Conservation (phyloP, 768 basidiomycete genomes). For the Rhizopogon vesiculosus region DNA sequence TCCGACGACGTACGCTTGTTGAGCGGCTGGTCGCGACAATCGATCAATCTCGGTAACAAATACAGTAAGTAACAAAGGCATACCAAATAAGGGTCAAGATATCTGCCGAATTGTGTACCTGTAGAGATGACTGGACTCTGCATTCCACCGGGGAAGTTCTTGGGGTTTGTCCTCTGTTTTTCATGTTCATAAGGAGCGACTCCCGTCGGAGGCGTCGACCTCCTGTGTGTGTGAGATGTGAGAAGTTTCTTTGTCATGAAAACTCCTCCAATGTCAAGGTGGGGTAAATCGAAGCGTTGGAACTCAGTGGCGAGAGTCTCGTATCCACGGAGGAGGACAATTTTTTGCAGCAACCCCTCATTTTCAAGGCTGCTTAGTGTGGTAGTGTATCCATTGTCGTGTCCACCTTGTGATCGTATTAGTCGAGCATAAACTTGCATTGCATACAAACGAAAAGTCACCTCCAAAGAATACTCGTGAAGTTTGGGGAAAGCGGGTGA, state of each 20-base stretch:
- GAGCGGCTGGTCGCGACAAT: slow-evolving; percentile 18
- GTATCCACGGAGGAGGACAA: slow-evolving; percentile 36
- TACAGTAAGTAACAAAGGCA: background rate
- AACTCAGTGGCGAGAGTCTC: slow-evolving; percentile 31
- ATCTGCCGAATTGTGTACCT: background rate
- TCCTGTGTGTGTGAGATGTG: background rate
- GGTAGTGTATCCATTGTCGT: slow-evolving; percentile 39
- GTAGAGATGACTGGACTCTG: background rate
- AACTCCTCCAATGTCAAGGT: slow-evolving; percentile 29
- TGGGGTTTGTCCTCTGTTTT: slow-evolving; percentile 9
- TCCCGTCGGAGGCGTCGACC: background rate
- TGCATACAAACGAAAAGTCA: background rate
- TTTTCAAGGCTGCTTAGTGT: slow-evolving; percentile 33
- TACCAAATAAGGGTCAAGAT: slow-evolving; percentile 6
- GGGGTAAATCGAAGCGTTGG: slow-evolving; percentile 23
- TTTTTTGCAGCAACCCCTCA: slow-evolving; percentile 32
- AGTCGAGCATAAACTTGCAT: background rate
- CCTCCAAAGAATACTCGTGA: slow-evolving; percentile 37
- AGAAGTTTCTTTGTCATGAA: slow-evolving; percentile 30
- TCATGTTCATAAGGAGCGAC: slow-evolving; percentile 20
- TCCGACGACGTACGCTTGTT: slow-evolving; percentile 22
- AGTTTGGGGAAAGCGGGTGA: slow-evolving; percentile 43
- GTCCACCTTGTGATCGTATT: slow-evolving; percentile 18
- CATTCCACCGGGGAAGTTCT: background rate
- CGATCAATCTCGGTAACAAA: background rate